These are phyloP conservation scores for Aspergillus neotritici DNA, from an alignment of 2,329 filamentous ascomycete species.

Conservation along the genomic window DNA sequence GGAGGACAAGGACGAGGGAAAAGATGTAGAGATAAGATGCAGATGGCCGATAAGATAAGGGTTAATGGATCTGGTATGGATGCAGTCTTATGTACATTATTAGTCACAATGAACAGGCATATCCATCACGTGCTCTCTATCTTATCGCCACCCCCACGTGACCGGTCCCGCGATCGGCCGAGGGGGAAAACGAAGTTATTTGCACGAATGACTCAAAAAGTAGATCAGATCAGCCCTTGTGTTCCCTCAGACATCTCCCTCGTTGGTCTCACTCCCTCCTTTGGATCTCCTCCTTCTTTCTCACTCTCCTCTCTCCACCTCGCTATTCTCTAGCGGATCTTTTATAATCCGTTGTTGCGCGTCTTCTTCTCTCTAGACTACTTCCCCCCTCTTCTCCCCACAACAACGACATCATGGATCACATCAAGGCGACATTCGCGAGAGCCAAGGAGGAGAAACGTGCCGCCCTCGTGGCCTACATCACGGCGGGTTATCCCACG, in stretches of 20 bases:
- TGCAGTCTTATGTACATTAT: too few species aligned
- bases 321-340: background rate
- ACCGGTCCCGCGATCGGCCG: too few species aligned
- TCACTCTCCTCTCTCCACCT: constrained; percentile 1
- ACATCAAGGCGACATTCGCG: constrained; percentile 52
- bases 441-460: constrained; percentile 55
- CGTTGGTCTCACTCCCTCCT: background rate
- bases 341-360: background rate
- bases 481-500: constrained; percentile 87
- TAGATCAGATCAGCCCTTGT: too few species aligned
- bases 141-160: too few species aligned
- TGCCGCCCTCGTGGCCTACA: constrained; percentile 88
- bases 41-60: too few species aligned
- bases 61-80: too few species aligned
- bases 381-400: constrained; percentile 9
- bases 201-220: background rate
- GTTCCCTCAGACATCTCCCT: background rate
- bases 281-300: background rate
- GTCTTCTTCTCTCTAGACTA: constrained; percentile 9
- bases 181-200: background rate
- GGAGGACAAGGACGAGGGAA: too few species aligned
- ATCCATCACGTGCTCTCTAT: too few species aligned
- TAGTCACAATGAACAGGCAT: too few species aligned
- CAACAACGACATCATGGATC: constrained; percentile 40
- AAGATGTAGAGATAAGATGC: too few species aligned